Evolutionary conservation across 805 yeast genomes (phyloP), one percentile per base, ranked within the genome.

Genomic region (Ogataea trehalophila): DNA sequence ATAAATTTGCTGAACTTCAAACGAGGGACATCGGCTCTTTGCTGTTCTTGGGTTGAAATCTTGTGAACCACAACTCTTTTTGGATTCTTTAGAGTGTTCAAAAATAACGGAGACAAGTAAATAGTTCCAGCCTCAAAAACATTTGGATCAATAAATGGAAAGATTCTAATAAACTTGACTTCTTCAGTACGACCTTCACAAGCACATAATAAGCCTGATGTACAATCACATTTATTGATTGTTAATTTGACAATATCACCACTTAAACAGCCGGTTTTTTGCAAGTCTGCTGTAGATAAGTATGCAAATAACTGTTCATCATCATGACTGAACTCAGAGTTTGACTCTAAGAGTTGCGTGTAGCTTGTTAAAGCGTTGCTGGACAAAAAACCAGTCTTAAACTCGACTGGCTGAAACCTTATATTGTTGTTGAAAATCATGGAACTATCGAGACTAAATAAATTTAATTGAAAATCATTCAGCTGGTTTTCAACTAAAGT

Each of bases 111-210:
- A 0, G 94, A 83, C 2, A 85, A 39, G 57, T 81, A 79, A 0
- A 85, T 52, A 1, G 63, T 58, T 1, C 71, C 72, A 0, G 56
- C 33, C 2, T 63, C 51, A 51, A 72, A 75, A 2, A 59, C 56
- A 56, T 76, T 79, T 16, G 94, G 90, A 51, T 84, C 92, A 2
- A 80, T 73, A 47, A 83, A 76, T 1, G 92, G 75, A 50, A 78
- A 76, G 0, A 85, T 49, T 47, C 76, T 65, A 1, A 81, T 71
- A 15, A 67, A 57, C 42, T 45, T 20, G 23, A 46, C 42, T 15
- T 33, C 35, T 23, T 45, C 51, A 6, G 46, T 22, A 4, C 46
- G 20, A 4, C 38, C 37, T 4, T 53, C 48, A 40, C 60, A 55
- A 2, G 54, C 61, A 40, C 59, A 50, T 29, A 43, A 46, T 17